A percentile compares a stretch with the other conserved stretches of the same genome.
Evolutionary conservation across 495 filamentous ascomycete species (phyloP).

Genomic region (Chaetomium tenue): DNA sequence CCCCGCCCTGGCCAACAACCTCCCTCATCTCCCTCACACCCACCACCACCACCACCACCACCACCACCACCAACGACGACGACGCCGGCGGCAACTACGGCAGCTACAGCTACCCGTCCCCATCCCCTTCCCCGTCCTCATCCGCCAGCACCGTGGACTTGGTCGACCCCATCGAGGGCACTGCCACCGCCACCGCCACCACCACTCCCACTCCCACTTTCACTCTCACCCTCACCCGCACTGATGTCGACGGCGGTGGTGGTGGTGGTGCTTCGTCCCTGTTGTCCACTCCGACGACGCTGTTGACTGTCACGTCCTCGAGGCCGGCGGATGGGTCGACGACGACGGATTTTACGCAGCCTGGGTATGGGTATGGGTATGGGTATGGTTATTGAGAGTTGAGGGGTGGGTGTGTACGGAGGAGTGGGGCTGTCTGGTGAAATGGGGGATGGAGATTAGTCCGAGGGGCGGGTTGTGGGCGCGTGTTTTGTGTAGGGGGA

Average conservation of each 20-base stretch:
- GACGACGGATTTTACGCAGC: no score
- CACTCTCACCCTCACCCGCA: not conserved
- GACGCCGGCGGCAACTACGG: conserved; percentile 1
- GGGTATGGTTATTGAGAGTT: not conserved
- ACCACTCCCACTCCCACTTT: no score
- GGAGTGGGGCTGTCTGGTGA: not conserved
- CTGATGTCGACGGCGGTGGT: not conserved
- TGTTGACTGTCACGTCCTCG: no score
- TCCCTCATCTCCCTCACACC: not conserved
- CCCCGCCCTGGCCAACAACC: not conserved
- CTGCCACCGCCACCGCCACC: no score
- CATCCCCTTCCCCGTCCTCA: not conserved
- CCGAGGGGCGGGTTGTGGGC: no score
- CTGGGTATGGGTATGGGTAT: not conserved
- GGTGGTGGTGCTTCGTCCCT: no score
- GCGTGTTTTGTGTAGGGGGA: no score
- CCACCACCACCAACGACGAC: not conserved
- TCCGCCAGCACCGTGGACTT: not conserved
- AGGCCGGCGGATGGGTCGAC: no score
- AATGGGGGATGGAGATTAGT: not conserved
- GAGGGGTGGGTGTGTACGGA: not conserved
- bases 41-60: not conserved
- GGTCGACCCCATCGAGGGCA: not conserved
- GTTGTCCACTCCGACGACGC: no score
- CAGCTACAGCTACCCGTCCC: conserved; percentile 12